These are phyloP conservation scores for Verticillium zaregamsianum DNA, from an alignment of 2,329 filamentous ascomycete genomes.

Conservation along the genomic window DNA sequence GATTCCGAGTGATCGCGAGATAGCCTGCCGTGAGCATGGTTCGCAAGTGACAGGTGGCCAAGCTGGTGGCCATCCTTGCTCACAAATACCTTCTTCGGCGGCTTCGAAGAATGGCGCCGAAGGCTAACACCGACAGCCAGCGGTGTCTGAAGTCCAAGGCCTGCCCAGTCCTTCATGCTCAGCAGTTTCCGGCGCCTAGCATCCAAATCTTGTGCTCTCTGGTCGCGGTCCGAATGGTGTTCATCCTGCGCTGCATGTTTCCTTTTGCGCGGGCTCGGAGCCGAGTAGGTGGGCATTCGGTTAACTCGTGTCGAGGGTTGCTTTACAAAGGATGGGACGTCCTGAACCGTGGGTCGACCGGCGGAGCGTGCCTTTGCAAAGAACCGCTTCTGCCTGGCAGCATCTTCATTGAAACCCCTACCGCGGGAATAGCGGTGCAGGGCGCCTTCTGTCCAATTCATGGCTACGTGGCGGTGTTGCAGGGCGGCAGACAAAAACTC, in stretches of 20 bases:
- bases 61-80: background rate
- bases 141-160: slow-evolving; percentile 25
- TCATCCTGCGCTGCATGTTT: background rate
- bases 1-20: background rate
- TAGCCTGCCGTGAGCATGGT: background rate
- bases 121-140: slow-evolving; percentile 9
- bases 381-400: slow-evolving; percentile 29
- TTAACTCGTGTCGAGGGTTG: background rate
- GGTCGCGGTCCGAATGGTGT: background rate
- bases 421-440: slow-evolving; percentile 30
- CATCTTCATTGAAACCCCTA: slow-evolving; percentile 26
- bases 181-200: background rate
- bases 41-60: background rate
- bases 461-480: slow-evolving; percentile 9
- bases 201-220: background rate
- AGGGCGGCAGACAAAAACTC: background rate
- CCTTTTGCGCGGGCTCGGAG: background rate
- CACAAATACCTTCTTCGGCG: slow-evolving; percentile 9
- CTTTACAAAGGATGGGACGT: background rate
- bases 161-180: slow-evolving; percentile 6
- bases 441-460: slow-evolving; percentile 39
- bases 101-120: background rate
- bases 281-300: background rate
- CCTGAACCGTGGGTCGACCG: background rate
- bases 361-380: slow-evolving; percentile 29